Evolutionary conservation across 495 filamentous ascomycete species (phyloP).

Genomic region (Mycothermus thermophilus): DNA sequence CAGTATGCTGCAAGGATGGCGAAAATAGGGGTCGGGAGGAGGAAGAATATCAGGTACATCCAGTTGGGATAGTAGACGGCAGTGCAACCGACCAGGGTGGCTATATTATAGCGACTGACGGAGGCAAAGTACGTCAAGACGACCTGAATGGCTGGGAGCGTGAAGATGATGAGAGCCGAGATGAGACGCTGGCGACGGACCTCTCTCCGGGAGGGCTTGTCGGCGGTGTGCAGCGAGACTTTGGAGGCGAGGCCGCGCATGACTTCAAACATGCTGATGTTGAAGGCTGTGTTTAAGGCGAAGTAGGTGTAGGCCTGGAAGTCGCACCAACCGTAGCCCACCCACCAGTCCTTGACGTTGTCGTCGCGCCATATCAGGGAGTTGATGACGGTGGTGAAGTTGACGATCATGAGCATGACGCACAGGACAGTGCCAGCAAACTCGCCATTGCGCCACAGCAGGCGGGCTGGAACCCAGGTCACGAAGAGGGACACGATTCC

Average conservation of each 20-base stretch:
- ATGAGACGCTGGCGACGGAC: constrained; percentile 38
- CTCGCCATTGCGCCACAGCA: constrained; percentile 47
- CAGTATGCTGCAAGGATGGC: no score
- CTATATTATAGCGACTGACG: constrained; percentile 56
- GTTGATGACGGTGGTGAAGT: constrained; percentile 60
- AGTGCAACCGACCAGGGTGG: constrained; percentile 60
- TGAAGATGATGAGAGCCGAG: constrained; percentile 56
- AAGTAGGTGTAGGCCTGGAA: constrained; percentile 51
- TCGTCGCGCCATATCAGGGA: constrained; percentile 69
- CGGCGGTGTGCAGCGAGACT: constrained; percentile 44
- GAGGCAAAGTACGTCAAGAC: constrained; percentile 56
- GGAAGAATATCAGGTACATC: constrained; percentile 50
- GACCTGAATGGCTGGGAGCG: constrained; percentile 51
- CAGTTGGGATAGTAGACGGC: constrained; percentile 52
- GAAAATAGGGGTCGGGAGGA: constrained; percentile 53
- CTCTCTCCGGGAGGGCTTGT: constrained; percentile 36
- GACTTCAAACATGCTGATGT: constrained; percentile 56
- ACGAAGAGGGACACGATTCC: constrained; percentile 44
- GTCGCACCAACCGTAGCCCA: constrained; percentile 69
- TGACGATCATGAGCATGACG: constrained; percentile 47
- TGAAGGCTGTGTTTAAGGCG: constrained; percentile 42
- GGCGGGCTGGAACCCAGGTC: constrained; percentile 39
- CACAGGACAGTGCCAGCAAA: constrained; percentile 49
- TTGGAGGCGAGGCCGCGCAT: constrained; percentile 67
- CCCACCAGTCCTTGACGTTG: constrained; percentile 52